Conservation (phyloP, 2,329 filamentous ascomycete species). For the Podosphaera fusca region DNA sequence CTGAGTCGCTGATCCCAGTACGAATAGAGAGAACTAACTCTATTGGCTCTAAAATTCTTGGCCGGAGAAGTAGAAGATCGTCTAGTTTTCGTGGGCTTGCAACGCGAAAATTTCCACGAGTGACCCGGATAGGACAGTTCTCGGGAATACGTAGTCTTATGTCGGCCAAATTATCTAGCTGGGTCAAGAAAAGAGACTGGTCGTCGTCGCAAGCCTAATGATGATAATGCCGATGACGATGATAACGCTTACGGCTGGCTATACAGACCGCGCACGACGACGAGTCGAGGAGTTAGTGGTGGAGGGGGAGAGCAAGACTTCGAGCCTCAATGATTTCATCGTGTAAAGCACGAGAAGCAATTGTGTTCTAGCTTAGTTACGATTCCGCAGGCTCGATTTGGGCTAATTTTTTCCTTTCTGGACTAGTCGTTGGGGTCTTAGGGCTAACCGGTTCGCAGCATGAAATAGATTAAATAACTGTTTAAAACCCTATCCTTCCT, state of each 20-base stretch:
- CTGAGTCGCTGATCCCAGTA: neutral
- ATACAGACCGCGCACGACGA: neutral
- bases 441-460: neutral
- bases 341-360: no score
- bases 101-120: constrained; percentile 19
- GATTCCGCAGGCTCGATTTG: neutral
- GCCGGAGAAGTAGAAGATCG: constrained; percentile 27
- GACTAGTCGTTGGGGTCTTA: neutral
- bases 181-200: neutral
- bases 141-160: neutral
- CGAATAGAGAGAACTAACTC: neutral
- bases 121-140: constrained; percentile 9
- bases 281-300: neutral
- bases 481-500: neutral
- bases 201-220: neutral
- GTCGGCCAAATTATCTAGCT: neutral
- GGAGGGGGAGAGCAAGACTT: no score
- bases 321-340: neutral
- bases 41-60: neutral
- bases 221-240: neutral
- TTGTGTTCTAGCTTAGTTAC: no score
- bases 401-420: neutral
- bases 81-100: constrained; percentile 39
- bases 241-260: neutral
- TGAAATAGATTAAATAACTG: neutral